A percentile compares a stretch with the other conserved stretches of the same genome.
phyloP scores from a whole-genome alignment of 768 basidiomycete genomes.

The Tephrocybe sp. region DNA sequence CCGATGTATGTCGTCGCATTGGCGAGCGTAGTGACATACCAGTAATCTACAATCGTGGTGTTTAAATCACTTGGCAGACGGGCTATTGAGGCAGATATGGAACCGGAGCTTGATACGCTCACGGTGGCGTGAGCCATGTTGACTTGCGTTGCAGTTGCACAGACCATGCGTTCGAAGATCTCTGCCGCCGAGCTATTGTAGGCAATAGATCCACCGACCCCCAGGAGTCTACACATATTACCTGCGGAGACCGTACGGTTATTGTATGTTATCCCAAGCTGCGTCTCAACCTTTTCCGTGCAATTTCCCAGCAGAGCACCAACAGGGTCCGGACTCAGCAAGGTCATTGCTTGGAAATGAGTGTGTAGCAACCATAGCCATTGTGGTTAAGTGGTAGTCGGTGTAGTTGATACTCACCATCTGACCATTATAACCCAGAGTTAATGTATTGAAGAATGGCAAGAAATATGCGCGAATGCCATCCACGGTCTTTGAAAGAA shows the following conservation, averaged over 20 bases:
- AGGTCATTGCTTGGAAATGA: neutral
- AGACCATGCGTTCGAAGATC: conserved; percentile 14
- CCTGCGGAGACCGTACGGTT: neutral
- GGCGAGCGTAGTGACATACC: neutral
- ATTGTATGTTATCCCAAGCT: conserved; percentile 1
- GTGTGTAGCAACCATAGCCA: conserved; percentile 8
- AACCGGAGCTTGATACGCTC: neutral
- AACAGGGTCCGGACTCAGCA: neutral
- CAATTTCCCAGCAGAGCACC: conserved; percentile 12
- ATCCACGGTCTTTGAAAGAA: conserved; percentile 17
- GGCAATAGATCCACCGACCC: conserved; percentile 9
- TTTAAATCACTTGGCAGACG: conserved; percentile 17
- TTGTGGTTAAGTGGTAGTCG: neutral
- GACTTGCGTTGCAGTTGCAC: conserved; percentile 17
- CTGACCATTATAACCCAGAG: conserved; percentile 9
- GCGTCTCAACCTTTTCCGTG: conserved; percentile 3
- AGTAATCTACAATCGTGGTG: conserved; percentile 10
- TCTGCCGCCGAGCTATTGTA: neutral
- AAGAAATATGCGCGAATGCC: conserved; percentile 15
- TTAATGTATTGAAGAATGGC: conserved; percentile 18
- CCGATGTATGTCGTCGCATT: neutral
- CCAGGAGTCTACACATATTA: conserved; percentile 14
- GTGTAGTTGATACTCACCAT: conserved; percentile 12
- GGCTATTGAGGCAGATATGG: conserved; percentile 9
- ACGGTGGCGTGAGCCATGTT: conserved; percentile 18